Evolutionary conservation across 129 eudicot species (phyloP), one percentile per base, ranked within the genome.

Genomic region (Ambrosia trifida): DNA sequence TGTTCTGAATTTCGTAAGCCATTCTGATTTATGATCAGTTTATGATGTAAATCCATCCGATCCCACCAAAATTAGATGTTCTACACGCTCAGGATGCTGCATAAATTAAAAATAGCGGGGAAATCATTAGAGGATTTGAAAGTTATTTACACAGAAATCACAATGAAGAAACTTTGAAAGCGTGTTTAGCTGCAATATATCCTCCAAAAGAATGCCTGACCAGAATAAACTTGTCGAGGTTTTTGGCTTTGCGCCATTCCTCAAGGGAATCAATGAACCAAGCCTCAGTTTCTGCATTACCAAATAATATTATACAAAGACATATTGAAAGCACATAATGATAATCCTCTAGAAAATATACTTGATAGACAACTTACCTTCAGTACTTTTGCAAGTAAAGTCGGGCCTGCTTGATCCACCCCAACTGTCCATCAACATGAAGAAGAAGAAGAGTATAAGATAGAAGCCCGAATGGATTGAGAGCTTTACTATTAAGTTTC

Each of bases 331-430:
- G 4, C 66, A 63, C 24, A 61, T 20, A 36, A 43, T 11, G 14
- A 11, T 20, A 61, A 72, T 45, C 41, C 51, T 18, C 70, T 47
- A 46, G 7, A 1, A 41, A 3, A 20, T 2, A 51, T 51, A 50
- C n/a, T 17, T 36, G 16, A 36, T 49, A 8, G 18, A 49, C 7
- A 67, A 58, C 89, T 54, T 77, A 91, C 97, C 97, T 87, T 94
- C 96, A n/a, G 98, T 89, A 66, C 93, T 94, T 79, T 84, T 94
- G 82, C 98, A 94, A 54, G 96, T 89, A 68, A 94, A 94, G 80
- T 94, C 98, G 11, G 98, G 98, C 82, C 98, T 82, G 83, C 98
- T 94, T 40, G 98, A 94, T 82, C 96, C 98, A 33, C 98, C 98
- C 98, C 96, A 94, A 68, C 97, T 91, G 96, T 83, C 76, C 41